Evolutionary conservation across 2,329 filamentous ascomycete species (phyloP), one percentile per base, ranked within the genome.

Genomic region (Epichloe uncinata): DNA sequence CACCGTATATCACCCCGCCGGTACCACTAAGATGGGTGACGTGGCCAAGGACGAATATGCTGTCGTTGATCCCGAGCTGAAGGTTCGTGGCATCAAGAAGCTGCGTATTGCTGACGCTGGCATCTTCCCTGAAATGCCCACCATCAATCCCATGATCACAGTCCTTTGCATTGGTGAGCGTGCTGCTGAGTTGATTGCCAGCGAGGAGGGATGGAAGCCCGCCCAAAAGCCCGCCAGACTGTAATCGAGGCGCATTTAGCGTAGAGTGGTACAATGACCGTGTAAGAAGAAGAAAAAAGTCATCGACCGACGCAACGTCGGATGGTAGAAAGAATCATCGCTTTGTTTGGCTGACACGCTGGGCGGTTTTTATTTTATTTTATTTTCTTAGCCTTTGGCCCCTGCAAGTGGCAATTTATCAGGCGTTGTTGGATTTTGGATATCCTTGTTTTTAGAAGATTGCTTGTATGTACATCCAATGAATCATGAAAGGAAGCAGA

Each of bases 1-100:
- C 67, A 95, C 88, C 2, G 87, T 95, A 33, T 95, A 95, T 69
- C 88, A 95, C 67, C 88, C 88, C 0, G 84, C 85, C 12, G 88
- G 88, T 48, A 95, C 88, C 16, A 93, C 87, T 49, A 89, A 89
- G 74, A 95, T 95, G 88, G 87, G 87, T 35, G 81, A 90, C 60
- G 68, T 85, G 5, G 66, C 65, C 50, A 77, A 71, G 48, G 86
- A 94, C 63, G 69, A 77, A 46, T 69, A 82, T 64, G 87, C 87
- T 5, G 89, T 95, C 18, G 88, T 94, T n/a, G 84, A 93, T 61
- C 74, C 77, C 26, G 73, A 83, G 61, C 68, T 95, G 54, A 84
- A 78, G 69, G 72, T 95, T 33, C 74, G 80, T 30, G 87, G 86
- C 0, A 67, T 94, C 55, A 79, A 81, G 70, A 80, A 79, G 33